A percentile compares a stretch with the other conserved stretches of the same genome.
Conservation (phyloP, 2,329 filamentous ascomycete species). For the Trichophyton mentagrophytes region DNA sequence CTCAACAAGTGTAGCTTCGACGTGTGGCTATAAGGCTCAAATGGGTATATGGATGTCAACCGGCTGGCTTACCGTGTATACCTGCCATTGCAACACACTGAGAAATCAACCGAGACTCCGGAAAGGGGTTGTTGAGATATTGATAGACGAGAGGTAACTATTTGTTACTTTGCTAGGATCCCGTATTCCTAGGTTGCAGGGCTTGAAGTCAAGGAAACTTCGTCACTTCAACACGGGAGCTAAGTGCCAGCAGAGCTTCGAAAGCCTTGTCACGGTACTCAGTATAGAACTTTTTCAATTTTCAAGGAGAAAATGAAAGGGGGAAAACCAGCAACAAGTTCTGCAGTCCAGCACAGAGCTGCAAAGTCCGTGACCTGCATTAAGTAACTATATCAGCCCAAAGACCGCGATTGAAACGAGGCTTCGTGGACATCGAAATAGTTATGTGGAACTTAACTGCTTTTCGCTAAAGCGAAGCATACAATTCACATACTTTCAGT, state of each 20-base stretch:
- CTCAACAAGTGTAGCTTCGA: background rate
- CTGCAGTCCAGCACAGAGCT: background rate
- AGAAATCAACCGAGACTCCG: background rate
- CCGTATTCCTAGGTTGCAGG: background rate
- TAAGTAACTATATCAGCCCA: background rate
- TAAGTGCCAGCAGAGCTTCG: background rate
- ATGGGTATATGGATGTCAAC: slow-evolving; percentile 2
- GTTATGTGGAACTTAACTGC: background rate
- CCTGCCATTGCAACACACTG: background rate
- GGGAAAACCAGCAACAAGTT: background rate
- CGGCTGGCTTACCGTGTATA: background rate
- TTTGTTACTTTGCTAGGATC: background rate
- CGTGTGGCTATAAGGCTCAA: background rate
- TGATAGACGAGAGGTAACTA: background rate
- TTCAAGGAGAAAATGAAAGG: background rate
- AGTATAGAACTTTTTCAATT: background rate
- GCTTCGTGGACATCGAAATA: background rate
- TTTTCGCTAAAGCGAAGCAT: background rate
- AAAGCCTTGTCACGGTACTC: background rate
- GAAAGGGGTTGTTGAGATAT: background rate
- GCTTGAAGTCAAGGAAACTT: background rate
- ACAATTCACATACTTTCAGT: slow-evolving; percentile 3
- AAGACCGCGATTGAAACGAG: background rate
- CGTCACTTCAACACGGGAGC: background rate
- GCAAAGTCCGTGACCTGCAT: background rate